Evolutionary conservation across 176 grass and related monocot species (phyloP), one percentile per base, ranked within the genome.

Genomic region (Raddia distichophylla): DNA sequence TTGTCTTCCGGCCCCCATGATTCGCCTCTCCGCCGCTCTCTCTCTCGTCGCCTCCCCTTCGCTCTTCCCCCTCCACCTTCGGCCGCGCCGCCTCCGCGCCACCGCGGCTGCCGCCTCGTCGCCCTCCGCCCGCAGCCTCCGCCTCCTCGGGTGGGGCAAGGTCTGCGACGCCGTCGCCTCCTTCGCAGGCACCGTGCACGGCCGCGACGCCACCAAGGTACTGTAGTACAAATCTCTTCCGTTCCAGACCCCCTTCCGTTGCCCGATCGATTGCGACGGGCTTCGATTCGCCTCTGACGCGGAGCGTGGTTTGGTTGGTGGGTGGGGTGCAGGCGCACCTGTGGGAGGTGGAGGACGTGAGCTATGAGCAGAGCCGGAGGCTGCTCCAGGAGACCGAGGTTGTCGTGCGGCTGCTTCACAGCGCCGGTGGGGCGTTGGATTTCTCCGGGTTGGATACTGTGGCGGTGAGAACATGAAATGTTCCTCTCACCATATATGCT

Each of bases 121-220:
- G 75, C 79, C 74, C 20, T 75, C 84, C 60, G 73, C 89, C 50
- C 86, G 87, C 56, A 89, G 86, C 86, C 88, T 94, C 80, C 84
- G 74, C 83, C 83, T 94, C 47, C 83, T 94, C 64, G 89, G 91
- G 49, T 94, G 92, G 92, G 89, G 79, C 83, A 91, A 86, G 66
- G 83, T 94, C 9, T 94, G 92, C 89, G 83, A 77, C 17, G 70
- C 86, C 48, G 89, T 94, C 80, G 86, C 92, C 7, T 75, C 80
- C 22, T 94, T 91, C 57, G 89, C 92, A 4, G 88, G 92, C 80
- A 94, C 92, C 45, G 46, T 49, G 35, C 83, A 89, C 15, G 92
- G 89, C 67, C 88, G 88, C 51, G 76, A 94, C 22, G 83, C 83
- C 59, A 78, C 86, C 60, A 88, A 86, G 92, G 92, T 94, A 71